Evolutionary conservation across 768 basidiomycete genomes (phyloP).

Genomic region (Termitomyces heimii): DNA sequence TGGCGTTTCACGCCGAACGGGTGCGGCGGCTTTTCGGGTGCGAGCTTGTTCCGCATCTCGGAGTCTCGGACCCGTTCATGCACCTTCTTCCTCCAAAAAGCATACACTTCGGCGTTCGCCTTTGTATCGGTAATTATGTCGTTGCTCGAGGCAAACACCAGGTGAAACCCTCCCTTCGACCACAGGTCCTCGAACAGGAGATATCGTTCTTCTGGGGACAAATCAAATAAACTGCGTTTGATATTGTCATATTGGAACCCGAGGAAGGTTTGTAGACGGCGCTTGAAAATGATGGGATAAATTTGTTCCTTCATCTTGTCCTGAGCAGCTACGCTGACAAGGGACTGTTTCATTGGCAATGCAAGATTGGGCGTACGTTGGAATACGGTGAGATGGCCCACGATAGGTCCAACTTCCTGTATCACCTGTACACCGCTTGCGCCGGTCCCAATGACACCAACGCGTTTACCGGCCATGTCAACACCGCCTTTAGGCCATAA

Average conservation of each 20-base stretch:
- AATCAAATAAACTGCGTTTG: constrained; percentile 7
- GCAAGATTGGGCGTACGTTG: constrained; percentile 22
- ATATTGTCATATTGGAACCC: constrained; percentile 12
- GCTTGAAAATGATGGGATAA: constrained; percentile 1
- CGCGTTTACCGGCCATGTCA: constrained; percentile 18
- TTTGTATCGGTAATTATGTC: constrained; percentile 12
- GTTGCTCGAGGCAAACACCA: constrained; percentile 11
- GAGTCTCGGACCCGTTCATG: constrained; percentile 3
- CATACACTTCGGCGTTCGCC: constrained; percentile 16
- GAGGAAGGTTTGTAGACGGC: constrained; percentile 14
- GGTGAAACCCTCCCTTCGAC: constrained; percentile 8
- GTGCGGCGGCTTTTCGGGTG: constrained; percentile 11
- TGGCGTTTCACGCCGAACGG: constrained; percentile 20
- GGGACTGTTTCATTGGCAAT: constrained; percentile 16
- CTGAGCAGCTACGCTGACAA: constrained; percentile 10
- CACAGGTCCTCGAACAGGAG: constrained; percentile 12
- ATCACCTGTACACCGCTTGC: constrained; percentile 22
- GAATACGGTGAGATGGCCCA: constrained; percentile 20
- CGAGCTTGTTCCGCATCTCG: constrained; percentile 13
- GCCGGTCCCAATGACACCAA: constrained; percentile 13
- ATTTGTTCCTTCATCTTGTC: constrained; percentile 12
- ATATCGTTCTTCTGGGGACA: constrained; percentile 16
- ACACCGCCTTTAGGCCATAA: constrained; percentile 18
- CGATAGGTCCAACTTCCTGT: constrained; percentile 17
- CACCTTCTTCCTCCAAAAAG: not conserved